phyloP scores from a whole-genome alignment of 768 basidiomycete genomes.

The Lactarius trivialis region DNA sequence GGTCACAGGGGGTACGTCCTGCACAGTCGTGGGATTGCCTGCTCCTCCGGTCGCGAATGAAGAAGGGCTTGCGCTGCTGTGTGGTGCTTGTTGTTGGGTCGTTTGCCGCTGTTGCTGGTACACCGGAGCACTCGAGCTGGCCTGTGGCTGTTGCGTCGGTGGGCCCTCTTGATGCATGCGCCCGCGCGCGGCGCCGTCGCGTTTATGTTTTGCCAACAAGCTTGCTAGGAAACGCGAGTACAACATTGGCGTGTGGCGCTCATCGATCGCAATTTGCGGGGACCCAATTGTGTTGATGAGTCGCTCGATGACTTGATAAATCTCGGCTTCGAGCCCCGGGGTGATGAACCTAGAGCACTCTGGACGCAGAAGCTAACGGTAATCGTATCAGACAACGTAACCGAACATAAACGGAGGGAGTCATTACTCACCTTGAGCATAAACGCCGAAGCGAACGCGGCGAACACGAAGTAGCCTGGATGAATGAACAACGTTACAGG shows the following conservation, averaged over 20 bases:
- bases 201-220: conserved; percentile 48
- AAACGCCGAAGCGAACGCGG: conserved; percentile 60
- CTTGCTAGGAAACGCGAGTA: conserved; percentile 75
- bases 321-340: conserved; percentile 51
- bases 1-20: background rate
- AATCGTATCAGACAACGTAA: background rate
- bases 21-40: background rate
- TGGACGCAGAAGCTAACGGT: conserved; percentile 69
- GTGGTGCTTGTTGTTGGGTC: background rate
- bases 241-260: conserved; percentile 72
- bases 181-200: conserved; percentile 23
- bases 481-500: background rate
- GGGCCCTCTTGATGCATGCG: conserved; percentile 15
- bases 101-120: conserved; percentile 3
- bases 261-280: conserved; percentile 69
- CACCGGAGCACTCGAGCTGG: background rate
- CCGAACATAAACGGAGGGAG: background rate
- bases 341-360: conserved; percentile 60
- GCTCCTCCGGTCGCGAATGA: background rate
- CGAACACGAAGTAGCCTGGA: conserved; percentile 25
- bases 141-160: conserved; percentile 12
- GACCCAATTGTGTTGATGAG: conserved; percentile 63
- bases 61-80: background rate
- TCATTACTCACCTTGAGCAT: conserved; percentile 56
- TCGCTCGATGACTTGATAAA: conserved; percentile 55